Evolutionary conservation across 2,329 filamentous ascomycete genomes (phyloP).

Genomic region (Claviceps cyperi): DNA sequence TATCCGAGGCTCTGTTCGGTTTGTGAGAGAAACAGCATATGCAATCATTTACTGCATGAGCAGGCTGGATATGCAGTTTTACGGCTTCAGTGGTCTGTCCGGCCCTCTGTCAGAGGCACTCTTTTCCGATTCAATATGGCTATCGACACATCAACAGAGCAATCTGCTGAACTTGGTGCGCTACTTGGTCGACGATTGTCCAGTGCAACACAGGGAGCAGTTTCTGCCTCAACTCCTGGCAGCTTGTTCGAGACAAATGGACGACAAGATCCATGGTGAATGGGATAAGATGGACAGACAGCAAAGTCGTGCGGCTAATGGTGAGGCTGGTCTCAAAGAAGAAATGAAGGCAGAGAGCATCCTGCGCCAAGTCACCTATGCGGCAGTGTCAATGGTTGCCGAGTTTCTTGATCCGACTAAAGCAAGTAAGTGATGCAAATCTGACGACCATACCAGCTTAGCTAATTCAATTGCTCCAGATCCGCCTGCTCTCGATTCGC

Average conservation of each 20-base stretch:
- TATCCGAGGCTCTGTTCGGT: constrained; percentile 74
- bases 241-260: constrained; percentile 71
- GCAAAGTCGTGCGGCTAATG: constrained; percentile 47
- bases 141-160: constrained; percentile 87
- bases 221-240: constrained; percentile 78
- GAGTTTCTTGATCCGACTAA: constrained; percentile 68
- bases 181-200: constrained; percentile 84
- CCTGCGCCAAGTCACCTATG: constrained; percentile 79
- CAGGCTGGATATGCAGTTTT: constrained; percentile 74
- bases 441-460: neutral
- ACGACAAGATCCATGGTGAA: constrained; percentile 72
- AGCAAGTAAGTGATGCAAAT: constrained; percentile 34
- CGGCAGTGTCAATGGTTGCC: constrained; percentile 81
- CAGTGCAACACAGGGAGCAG: constrained; percentile 56
- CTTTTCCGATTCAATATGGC: constrained; percentile 64
- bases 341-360: constrained; percentile 99
- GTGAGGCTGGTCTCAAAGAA: constrained; percentile 66
- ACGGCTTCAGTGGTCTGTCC: constrained; percentile 74
- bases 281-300: constrained; percentile 65
- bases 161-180: constrained; percentile 82
- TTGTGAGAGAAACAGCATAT: constrained; percentile 86
- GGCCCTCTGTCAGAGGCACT: constrained; percentile 70
- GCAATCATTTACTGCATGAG: constrained; percentile 92
- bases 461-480: constrained; percentile 3
- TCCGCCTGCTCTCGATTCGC: neutral